A percentile compares a stretch with the other conserved stretches of the same genome.
These are phyloP conservation scores for Pseudogymnoascus sp. DNA, from an alignment of 2,329 filamentous ascomycete genomes.

Conservation along the genomic window DNA sequence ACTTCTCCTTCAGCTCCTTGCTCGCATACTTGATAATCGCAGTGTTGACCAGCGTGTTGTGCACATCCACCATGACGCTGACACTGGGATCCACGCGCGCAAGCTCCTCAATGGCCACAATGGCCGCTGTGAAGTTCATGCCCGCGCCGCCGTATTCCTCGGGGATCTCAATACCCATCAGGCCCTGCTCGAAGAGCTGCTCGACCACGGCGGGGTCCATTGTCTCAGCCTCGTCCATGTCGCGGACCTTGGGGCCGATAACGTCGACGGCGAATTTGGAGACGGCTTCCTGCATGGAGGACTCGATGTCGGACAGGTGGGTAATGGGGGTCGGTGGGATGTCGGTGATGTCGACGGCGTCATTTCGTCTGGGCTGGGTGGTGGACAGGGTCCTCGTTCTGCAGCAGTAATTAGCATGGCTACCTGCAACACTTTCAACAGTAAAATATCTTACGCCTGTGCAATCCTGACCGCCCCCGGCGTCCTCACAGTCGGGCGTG, in stretches of 20 bases:
- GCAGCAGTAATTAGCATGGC: constrained; percentile 2
- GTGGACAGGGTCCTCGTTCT: constrained; percentile 51
- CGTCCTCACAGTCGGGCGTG: constrained; percentile 33
- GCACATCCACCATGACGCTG: constrained; percentile 90
- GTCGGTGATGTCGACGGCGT: constrained; percentile 57
- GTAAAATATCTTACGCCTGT: constrained; percentile 31
- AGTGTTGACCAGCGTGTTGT: constrained; percentile 97
- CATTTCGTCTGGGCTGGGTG: constrained; percentile 46
- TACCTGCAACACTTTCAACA: not conserved
- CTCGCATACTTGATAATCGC: constrained; percentile 80
- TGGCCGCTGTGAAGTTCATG: constrained; percentile 97
- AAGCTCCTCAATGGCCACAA: constrained; percentile 94
- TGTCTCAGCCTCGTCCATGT: constrained; percentile 93
- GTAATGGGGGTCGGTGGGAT: constrained; percentile 87
- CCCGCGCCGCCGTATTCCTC: constrained; percentile 94
- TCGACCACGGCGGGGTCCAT: constrained; percentile 89
- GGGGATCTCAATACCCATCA: constrained; percentile 96
- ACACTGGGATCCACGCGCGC: constrained; percentile 91
- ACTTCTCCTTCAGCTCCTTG: constrained; percentile 70
- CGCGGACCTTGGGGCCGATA: constrained; percentile 81
- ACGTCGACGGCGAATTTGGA: constrained; percentile 84
- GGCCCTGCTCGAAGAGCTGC: constrained; percentile 90
- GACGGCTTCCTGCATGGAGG: constrained; percentile 82
- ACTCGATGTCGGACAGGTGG: constrained; percentile 82
- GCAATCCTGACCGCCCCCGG: constrained; percentile 31